phyloP scores from a whole-genome alignment of 1,284 basidiomycete genomes.

The Microbotryum violaceum region DNA sequence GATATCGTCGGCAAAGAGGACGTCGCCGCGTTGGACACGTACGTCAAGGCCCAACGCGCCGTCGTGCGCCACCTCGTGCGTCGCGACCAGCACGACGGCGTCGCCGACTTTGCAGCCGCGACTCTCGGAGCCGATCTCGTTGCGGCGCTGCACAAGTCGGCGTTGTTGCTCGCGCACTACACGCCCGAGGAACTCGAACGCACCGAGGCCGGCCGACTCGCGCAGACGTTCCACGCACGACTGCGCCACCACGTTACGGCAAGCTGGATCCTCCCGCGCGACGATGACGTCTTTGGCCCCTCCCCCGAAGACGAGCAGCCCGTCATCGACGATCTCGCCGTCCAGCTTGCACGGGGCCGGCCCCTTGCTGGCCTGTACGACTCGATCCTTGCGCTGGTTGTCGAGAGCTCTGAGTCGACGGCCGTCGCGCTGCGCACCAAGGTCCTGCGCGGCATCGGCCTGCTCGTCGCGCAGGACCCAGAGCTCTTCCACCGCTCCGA shows the following conservation, averaged over 20 bases:
- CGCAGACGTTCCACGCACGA: background rate
- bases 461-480: conserved; percentile 76
- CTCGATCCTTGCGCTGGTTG: conserved; percentile 65
- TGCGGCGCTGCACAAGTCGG: conserved; percentile 43
- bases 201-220: background rate
- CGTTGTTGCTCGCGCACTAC: background rate
- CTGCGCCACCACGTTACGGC: background rate
- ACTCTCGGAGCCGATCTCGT: conserved; percentile 68
- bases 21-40: conserved; percentile 50
- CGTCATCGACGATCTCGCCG: conserved; percentile 59
- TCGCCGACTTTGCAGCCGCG: conserved; percentile 62
- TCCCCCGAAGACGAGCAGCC: conserved; percentile 57
- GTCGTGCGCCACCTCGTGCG: conserved; percentile 42
- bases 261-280: background rate
- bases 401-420: conserved; percentile 67
- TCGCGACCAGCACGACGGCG: conserved; percentile 50
- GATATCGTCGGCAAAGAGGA: conserved; percentile 56
- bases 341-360: conserved; percentile 67
- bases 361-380: conserved; percentile 67
- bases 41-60: conserved; percentile 56
- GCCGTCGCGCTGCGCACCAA: conserved; percentile 83
- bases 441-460: conserved; percentile 73
- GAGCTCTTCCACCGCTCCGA: conserved; percentile 56
- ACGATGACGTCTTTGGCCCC: conserved; percentile 31
- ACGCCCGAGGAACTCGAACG: background rate